Evolutionary conservation across 139 green algal species (phyloP), one percentile per base, ranked within the genome.

Genomic region (Haematococcus lacustris): DNA sequence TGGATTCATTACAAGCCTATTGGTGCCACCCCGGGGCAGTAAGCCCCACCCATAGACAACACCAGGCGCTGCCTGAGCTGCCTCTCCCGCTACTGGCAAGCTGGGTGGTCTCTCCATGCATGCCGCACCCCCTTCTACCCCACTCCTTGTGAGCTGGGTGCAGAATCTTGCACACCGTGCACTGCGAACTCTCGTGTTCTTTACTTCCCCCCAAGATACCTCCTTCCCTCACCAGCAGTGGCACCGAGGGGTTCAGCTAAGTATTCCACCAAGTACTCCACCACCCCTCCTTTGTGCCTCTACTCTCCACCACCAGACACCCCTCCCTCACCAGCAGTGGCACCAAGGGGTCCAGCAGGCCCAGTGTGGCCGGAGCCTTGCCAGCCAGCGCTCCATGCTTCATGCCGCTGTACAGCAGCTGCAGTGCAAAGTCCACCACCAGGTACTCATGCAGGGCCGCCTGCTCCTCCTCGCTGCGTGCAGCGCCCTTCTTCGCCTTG

Each of bases 371-470:
- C 3, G 81, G 68, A 37, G n/a, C 53, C 1, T 76, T 63, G 9
- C 71, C 76, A 34, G 66, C 61, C 66, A 92, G 65, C 51, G 76
- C 62, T n/a, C 80, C 79, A 33, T 72, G 64, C 28, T 41, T 41
- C 6, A 79, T 39, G 34, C 13, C 28, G 6, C 33, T 43, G 68
- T 83, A 75, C 59, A 97, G 80, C 78, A 97, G 68, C 60, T 78
- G 83, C 37, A 98, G 77, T 3, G 86, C 90, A 73, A 96, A 92
- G 73, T 93, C 85, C 5, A 89, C 73, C 67, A 97, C 26, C 71
- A 97, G 78, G 64, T 92, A 77, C 66, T 91, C 76, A 76, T 97
- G 89, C 30, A 81, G 78, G 17, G 83, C 80, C 23, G 68, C 82
- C 5, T 70, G 34, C 1, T 73, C 79, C 40, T 77, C 35, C 2